phyloP scores from a whole-genome alignment of 768 basidiomycete genomes.

The Lentinula sp. region DNA sequence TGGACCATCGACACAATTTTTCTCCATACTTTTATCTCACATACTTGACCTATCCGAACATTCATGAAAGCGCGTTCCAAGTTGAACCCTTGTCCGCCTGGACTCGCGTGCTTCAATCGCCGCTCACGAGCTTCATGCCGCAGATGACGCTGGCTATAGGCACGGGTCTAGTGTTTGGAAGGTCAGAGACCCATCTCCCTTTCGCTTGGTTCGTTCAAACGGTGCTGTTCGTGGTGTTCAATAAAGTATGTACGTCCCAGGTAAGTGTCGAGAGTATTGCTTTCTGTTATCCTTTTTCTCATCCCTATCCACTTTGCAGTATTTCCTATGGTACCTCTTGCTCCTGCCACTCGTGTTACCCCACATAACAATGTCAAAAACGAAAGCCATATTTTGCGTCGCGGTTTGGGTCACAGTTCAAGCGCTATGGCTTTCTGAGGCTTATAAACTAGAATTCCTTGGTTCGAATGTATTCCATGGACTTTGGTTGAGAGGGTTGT shows the following conservation, averaged over 20 bases:
- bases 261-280: conserved; percentile 25
- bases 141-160: conserved; percentile 72
- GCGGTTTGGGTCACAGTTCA: conserved; percentile 74
- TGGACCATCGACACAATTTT: conserved; percentile 98
- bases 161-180: conserved; percentile 68
- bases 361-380: conserved; percentile 44
- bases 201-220: conserved; percentile 94
- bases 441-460: conserved; percentile 86
- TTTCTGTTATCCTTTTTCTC: conserved; percentile 11
- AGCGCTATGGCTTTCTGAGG: conserved; percentile 86
- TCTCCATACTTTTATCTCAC: conserved; percentile 96
- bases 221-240: conserved; percentile 86
- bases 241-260: conserved; percentile 98
- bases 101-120: conserved; percentile 48
- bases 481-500: conserved; percentile 75
- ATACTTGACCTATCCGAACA: conserved; percentile 74
- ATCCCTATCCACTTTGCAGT: conserved; percentile 40
- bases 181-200: conserved; percentile 51
- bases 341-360: conserved; percentile 82
- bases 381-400: conserved; percentile 32
- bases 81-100: background rate
- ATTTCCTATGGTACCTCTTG: conserved; percentile 95
- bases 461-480: conserved; percentile 66
- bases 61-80: conserved; percentile 11
- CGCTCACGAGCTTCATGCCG: conserved; percentile 77